phyloP scores from a whole-genome alignment of 805 yeast genomes.

The Pichia deserticola region DNA sequence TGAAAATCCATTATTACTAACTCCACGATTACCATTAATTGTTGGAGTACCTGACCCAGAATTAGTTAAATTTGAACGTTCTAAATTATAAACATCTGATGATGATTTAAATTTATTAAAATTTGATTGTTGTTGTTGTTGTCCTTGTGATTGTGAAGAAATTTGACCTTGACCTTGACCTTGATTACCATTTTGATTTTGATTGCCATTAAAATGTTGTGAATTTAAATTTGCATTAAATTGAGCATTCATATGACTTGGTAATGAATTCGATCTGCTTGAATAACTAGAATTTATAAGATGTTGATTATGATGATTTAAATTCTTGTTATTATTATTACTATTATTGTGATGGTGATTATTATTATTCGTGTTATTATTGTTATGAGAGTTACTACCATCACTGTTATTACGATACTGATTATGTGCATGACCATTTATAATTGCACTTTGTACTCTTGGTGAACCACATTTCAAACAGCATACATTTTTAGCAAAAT shows the following conservation, averaged over 20 bases:
- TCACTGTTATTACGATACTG: constrained; percentile 17
- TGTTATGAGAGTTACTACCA: constrained; percentile 6
- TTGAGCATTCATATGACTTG: constrained; percentile 5
- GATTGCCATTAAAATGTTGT: not conserved
- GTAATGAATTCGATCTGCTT: constrained; percentile 12
- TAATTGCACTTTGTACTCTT: constrained; percentile 31
- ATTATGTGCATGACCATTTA: constrained; percentile 25
- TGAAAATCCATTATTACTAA: no score
- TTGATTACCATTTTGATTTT: not conserved
- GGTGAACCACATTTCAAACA: constrained; percentile 88
- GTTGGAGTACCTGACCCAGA: constrained; percentile 2
- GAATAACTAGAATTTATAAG: constrained; percentile 2
- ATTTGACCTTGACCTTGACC: not conserved
- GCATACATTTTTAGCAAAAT: constrained; percentile 82
- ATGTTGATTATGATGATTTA: not conserved
- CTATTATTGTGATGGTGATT: not conserved
- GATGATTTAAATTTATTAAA: not conserved
- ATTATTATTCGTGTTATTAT: not conserved
- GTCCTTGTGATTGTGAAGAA: not conserved
- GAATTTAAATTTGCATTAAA: not conserved
- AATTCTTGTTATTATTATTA: not conserved
- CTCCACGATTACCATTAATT: not conserved
- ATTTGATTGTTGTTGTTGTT: not conserved
- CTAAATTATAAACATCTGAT: constrained; percentile 1
- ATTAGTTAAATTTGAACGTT: not conserved